Conservation (phyloP, 192 early-diverging fungal genomes). For the Helicostylum pulchrum region DNA sequence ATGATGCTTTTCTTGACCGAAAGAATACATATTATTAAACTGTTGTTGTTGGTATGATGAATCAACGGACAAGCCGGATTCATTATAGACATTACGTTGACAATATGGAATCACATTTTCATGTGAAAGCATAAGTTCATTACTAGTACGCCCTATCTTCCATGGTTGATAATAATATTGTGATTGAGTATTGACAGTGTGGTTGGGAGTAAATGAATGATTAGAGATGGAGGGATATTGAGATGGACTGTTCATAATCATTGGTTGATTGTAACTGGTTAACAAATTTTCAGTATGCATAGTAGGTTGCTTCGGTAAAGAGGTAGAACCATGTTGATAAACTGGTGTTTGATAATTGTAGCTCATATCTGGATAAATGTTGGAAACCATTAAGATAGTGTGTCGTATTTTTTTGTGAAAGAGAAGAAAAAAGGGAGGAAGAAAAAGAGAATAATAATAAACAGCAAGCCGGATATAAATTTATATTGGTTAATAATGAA, state of each 20-base stretch:
- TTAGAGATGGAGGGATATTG: neutral
- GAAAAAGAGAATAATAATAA: neutral
- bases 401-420: too few species aligned
- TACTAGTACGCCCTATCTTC: neutral
- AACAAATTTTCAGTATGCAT: too few species aligned
- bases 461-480: conserved; percentile 9
- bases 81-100: neutral
- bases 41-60: neutral
- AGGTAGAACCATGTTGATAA: too few species aligned
- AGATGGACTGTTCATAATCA: too few species aligned
- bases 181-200: neutral
- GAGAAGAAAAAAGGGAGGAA: neutral
- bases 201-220: neutral
- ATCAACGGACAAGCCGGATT: neutral
- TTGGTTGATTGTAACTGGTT: too few species aligned
- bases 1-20: neutral
- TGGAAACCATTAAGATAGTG: too few species aligned
- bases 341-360: too few species aligned
- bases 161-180: neutral
- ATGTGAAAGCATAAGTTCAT: neutral
- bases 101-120: neutral
- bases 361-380: too few species aligned
- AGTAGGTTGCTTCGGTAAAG: too few species aligned
- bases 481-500: neutral
- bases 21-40: neutral